Evolutionary conservation across 2,329 filamentous ascomycete genomes (phyloP).

Genomic region (Ophiostoma pallidulum): DNA sequence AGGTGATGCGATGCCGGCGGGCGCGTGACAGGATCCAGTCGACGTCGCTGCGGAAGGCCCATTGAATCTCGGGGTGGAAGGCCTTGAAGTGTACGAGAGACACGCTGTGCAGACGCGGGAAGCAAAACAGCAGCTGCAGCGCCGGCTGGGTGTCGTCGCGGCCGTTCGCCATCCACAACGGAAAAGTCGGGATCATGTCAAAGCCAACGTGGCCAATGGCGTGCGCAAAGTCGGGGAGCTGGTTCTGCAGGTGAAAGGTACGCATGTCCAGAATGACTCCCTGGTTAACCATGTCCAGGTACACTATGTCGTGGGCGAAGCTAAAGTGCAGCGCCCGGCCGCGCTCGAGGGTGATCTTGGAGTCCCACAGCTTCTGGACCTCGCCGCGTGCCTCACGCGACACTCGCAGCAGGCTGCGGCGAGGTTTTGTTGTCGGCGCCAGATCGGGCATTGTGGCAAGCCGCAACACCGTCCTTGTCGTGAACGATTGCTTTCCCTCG

Average conservation of each 20-base stretch:
- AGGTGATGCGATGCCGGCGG: constrained; percentile 6
- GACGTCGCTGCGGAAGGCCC: constrained; percentile 10
- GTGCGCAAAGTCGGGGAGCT: constrained; percentile 8
- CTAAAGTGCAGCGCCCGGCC: constrained; percentile 11
- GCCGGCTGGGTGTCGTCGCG: constrained; percentile 12
- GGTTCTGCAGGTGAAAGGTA: neutral
- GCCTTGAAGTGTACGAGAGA: constrained; percentile 14
- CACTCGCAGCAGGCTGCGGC: constrained; percentile 11
- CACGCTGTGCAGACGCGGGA: constrained; percentile 14
- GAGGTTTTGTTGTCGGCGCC: neutral
- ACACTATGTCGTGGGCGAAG: constrained; percentile 11
- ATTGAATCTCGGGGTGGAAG: constrained; percentile 14
- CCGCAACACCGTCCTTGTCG: constrained; percentile 1
- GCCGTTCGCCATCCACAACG: constrained; percentile 13
- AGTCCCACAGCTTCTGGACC: constrained; percentile 6
- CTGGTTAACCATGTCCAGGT: constrained; percentile 14
- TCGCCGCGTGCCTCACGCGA: constrained; percentile 14
- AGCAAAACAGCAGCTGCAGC: constrained; percentile 14
- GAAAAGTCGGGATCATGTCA: constrained; percentile 16
- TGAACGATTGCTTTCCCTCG: neutral
- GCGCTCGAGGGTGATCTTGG: constrained; percentile 1
- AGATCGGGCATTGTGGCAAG: constrained; percentile 16
- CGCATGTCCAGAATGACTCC: constrained; percentile 12
- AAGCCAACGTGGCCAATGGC: constrained; percentile 14
- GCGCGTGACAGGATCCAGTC: constrained; percentile 9